Percentiles rank a stretch among this genome's conserved stretches.
Evolutionary conservation across 2,329 filamentous ascomycete species (phyloP).

Genomic region (Plectosphaerella cucumerina): DNA sequence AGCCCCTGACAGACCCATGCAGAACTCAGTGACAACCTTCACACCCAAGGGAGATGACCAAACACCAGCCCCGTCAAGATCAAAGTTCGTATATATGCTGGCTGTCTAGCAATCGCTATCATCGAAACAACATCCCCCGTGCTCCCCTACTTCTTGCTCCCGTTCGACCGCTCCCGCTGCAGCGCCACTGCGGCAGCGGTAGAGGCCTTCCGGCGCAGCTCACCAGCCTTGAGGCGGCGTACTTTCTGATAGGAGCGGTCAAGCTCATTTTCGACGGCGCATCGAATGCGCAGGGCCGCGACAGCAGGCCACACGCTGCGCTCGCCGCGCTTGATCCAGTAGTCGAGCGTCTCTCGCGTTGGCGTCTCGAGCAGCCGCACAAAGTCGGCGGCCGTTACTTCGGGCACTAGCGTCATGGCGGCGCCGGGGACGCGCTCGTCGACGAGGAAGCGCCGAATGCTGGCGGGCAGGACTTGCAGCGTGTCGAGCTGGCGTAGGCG

Average conservation of each 20-base stretch:
- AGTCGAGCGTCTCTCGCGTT: conserved; percentile 68
- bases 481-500: conserved; percentile 77
- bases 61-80: too few species aligned
- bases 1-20: too few species aligned
- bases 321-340: conserved; percentile 85
- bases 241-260: conserved; percentile 82
- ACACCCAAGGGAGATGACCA: too few species aligned
- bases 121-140: not conserved
- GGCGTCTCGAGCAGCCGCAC: conserved; percentile 77
- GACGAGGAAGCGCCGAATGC: conserved; percentile 71
- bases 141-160: not conserved
- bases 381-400: conserved; percentile 70
- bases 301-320: conserved; percentile 88
- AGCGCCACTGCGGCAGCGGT: conserved; percentile 6
- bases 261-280: conserved; percentile 81
- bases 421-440: conserved; percentile 79
- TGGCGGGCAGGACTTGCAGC: conserved; percentile 65
- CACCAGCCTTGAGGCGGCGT: conserved; percentile 55
- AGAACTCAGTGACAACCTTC: too few species aligned
- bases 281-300: conserved; percentile 74
- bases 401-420: conserved; percentile 76
- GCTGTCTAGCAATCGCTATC: not conserved
- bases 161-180: not conserved
- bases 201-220: conserved; percentile 39
- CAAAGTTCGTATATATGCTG: too few species aligned